Percentiles rank a stretch among this genome's conserved stretches.
These are phyloP conservation scores for Miamiensis avidus DNA, from an alignment of 169 alveolate species.

Conservation along the genomic window DNA sequence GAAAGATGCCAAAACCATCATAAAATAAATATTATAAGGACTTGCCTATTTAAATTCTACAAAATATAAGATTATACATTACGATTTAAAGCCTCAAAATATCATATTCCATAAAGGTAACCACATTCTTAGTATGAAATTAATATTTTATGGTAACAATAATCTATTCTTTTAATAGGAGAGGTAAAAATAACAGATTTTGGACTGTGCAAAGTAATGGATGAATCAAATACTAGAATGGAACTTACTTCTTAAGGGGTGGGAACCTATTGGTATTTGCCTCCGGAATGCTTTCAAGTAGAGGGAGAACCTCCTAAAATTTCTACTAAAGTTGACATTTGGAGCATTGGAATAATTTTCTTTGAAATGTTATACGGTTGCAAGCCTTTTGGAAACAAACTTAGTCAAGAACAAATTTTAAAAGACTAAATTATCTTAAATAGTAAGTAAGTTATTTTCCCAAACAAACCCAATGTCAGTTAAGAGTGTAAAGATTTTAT, in stretches of 20 bases:
- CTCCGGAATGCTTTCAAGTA: constrained; percentile 88
- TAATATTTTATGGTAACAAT: too few relatives aligned
- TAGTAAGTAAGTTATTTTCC: constrained; percentile 76
- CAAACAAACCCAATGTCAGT: constrained; percentile 74
- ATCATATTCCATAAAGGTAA: constrained; percentile 75
- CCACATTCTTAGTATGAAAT: too few relatives aligned
- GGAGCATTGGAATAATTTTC: constrained; percentile 90
- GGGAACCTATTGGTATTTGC: constrained; percentile 90
- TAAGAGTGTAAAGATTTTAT: constrained; percentile 82
- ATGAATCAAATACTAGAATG: constrained; percentile 58
- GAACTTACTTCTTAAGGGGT: constrained; percentile 87
- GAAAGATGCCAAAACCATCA: constrained; percentile 87
- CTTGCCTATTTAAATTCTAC: constrained; percentile 79
- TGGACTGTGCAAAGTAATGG: constrained; percentile 85
- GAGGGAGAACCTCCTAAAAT: constrained; percentile 67
- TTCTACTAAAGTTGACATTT: constrained; percentile 88
- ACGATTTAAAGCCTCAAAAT: constrained; percentile 90
- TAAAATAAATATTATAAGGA: constrained; percentile 83
- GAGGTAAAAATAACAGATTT: constrained; percentile 91
- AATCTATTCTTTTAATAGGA: constrained; percentile 18
- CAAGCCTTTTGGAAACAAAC: constrained; percentile 88
- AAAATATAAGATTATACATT: constrained; percentile 82
- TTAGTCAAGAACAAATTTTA: constrained; percentile 75
- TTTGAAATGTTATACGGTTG: constrained; percentile 86
- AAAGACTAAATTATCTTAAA: constrained; percentile 75